Percentiles rank a stretch among this genome's conserved stretches.
phyloP scores from a whole-genome alignment of 106 monocot genomes.

The Dendrobium nobile region DNA sequence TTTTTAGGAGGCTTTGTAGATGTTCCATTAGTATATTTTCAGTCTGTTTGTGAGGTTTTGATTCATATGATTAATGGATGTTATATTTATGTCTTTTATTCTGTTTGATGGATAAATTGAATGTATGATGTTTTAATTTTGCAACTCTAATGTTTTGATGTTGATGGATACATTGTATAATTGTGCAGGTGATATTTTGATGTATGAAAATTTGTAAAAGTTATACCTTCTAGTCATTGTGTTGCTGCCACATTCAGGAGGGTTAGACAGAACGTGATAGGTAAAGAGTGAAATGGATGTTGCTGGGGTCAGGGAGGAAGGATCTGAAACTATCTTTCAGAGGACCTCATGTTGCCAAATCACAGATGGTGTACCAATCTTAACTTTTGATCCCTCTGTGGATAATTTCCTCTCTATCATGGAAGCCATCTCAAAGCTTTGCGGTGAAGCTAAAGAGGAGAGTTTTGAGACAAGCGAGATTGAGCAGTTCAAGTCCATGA shows the following conservation, averaged over 20 bases:
- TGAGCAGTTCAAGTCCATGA: conserved; percentile 23
- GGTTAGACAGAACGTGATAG: background rate
- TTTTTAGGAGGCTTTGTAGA: too few relatives aligned
- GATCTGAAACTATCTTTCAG: background rate
- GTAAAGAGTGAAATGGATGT: background rate
- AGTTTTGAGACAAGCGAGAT: conserved; percentile 21
- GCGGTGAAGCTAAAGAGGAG: conserved; percentile 6
- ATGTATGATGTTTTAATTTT: background rate
- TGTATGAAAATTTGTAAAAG: background rate
- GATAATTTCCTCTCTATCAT: conserved; percentile 36
- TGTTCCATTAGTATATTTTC: too few relatives aligned
- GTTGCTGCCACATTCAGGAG: background rate
- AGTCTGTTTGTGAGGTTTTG: background rate
- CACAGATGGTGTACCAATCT: conserved; percentile 12
- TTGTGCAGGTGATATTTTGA: background rate
- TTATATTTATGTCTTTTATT: background rate
- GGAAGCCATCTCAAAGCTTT: conserved; percentile 21
- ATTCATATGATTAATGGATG: background rate
- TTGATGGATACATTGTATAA: too few relatives aligned
- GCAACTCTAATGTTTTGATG: background rate
- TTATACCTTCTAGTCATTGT: background rate
- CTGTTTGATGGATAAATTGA: background rate
- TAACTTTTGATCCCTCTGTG: conserved; percentile 36
- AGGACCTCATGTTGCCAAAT: background rate
- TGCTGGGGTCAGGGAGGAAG: background rate